Percentiles rank a stretch among this genome's conserved stretches.
These are phyloP conservation scores for Vitis rotundifolia DNA, from an alignment of 164 flowering plant genomes.

Conservation along the genomic window DNA sequence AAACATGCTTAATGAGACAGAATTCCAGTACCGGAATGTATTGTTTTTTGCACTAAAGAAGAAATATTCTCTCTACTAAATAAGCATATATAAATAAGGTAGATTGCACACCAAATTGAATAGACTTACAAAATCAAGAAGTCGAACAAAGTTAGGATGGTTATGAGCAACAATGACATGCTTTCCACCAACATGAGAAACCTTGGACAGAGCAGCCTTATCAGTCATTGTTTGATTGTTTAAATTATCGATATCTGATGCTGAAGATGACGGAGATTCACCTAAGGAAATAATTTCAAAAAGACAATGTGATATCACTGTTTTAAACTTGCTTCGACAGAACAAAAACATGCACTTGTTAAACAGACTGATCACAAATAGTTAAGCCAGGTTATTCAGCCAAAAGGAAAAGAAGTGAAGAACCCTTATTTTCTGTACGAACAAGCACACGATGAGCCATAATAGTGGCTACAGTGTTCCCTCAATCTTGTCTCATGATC, in stretches of 20 bases:
- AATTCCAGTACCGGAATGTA: neutral
- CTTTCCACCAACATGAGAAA: slow-evolving; percentile 47
- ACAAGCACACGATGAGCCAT: too few species aligned
- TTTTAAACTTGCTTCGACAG: neutral
- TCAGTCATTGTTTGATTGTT: slow-evolving; percentile 53
- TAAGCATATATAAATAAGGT: neutral
- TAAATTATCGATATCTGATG: slow-evolving; percentile 84
- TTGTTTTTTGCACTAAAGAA: too few species aligned
- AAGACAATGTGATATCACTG: neutral
- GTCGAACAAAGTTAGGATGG: slow-evolving; percentile 49
- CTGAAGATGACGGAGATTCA: slow-evolving; percentile 93
- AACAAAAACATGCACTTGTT: neutral
- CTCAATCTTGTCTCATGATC: too few species aligned
- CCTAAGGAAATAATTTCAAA: slow-evolving; percentile 36
- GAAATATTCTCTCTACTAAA: neutral
- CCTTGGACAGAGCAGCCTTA: slow-evolving; percentile 42
- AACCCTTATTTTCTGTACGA: too few species aligned
- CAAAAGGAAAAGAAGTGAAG: too few species aligned
- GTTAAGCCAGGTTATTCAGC: too few species aligned
- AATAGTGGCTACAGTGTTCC: too few species aligned
- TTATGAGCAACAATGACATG: slow-evolving; percentile 55
- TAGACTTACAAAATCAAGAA: slow-evolving; percentile 79
- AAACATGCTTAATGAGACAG: neutral
- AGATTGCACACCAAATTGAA: neutral
- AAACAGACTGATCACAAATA: too few species aligned